Base-by-base conservation (phyloP, 2,329 filamentous ascomycete species). In the Apiospora phragmitis region DNA sequence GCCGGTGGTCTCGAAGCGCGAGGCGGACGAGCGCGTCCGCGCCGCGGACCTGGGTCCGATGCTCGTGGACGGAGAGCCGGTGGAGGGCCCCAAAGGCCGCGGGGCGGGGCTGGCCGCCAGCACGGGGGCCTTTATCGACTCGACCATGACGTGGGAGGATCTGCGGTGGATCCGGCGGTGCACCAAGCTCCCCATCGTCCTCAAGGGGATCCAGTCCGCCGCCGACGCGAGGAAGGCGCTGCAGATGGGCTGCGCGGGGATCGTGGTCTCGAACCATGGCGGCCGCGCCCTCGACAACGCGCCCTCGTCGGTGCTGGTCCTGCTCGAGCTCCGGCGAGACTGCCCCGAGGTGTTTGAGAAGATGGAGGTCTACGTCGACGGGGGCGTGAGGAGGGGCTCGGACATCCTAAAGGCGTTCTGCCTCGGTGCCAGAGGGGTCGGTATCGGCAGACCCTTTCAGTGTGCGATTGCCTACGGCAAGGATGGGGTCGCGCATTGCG, bases 181-280 rank as follows among this genome's bases (percentile, higher is more conserved):
- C 70, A 86, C 88, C 42, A 85, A 80, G 1, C 83, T 89, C 9
- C 82, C 90, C 76, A 74, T 93, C 83, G 81, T 91, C 73, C 67
- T 94, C 35, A 94, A 94, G 79, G 92, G 92, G 0, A 88, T 94
- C n/a, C 91, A 93, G 81, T 88, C 87, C 18, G 87, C 88, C 0
- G 83, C 84, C 51, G 92, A 94, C 78, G 91, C 91, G 18, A 82
- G 85, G 68, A 85, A 83, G 74, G 89, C 89, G 2, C 84, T 90
- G 45, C 85, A 91, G 68, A 76, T 85, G 16, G 91, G 90, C 0
- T 87, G 88, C 3, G 88, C 93, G 73, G 92, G 89, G 0, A 92
- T 94, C 66, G 85, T 94, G 1, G 83, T 94, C 1, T 89, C 86
- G 18, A 94, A 94, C 74, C 92, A 94, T 77, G 92, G 91, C 1